A percentile compares a stretch with the other conserved stretches of the same genome.
These are phyloP conservation scores for Ampelomyces quisqualis DNA, from an alignment of 2,329 filamentous ascomycete genomes.

Conservation along the genomic window DNA sequence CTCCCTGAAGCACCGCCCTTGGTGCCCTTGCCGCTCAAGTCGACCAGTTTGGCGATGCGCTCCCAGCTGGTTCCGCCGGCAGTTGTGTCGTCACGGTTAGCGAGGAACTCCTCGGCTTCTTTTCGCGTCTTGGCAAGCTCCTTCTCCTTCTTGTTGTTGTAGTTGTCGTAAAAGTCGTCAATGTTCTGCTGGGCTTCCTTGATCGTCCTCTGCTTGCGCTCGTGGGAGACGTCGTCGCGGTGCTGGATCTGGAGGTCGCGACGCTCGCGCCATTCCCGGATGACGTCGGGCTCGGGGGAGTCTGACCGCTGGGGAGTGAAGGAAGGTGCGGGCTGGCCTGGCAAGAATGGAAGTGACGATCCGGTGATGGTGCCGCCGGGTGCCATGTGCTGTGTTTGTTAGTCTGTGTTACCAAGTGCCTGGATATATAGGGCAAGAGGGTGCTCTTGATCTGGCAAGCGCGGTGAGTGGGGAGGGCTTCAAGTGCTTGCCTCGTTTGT, in stretches of 20 bases:
- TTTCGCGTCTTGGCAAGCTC: constrained; percentile 80
- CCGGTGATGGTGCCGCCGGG: constrained; percentile 81
- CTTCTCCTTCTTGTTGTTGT: constrained; percentile 98
- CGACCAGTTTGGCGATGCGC: constrained; percentile 95
- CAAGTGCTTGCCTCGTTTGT: constrained; percentile 70
- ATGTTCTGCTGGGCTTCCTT: constrained; percentile 91
- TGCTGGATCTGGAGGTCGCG: constrained; percentile 80
- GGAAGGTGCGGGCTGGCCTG: constrained; percentile 37
- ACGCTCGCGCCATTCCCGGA: constrained; percentile 87
- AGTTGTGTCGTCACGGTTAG: constrained; percentile 85
- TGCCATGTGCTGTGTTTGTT: constrained; percentile 61
- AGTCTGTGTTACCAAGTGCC: constrained; percentile 8
- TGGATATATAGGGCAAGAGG: too few relatives aligned
- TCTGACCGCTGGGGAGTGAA: constrained; percentile 57
- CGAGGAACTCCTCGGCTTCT: constrained; percentile 91
- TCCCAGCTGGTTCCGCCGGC: constrained; percentile 98
- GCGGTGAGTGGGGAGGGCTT: too few relatives aligned
- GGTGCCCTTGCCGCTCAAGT: constrained; percentile 88
- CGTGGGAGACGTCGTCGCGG: constrained; percentile 78
- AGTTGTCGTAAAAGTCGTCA: constrained; percentile 99
- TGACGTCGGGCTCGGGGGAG: constrained; percentile 84
- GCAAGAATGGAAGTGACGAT: constrained; percentile 58
- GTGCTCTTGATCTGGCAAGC: too few relatives aligned
- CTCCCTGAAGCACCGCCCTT: constrained; percentile 85
- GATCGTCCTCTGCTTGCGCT: constrained; percentile 81